These are phyloP conservation scores for Lentinula aciculospora DNA, from an alignment of 768 basidiomycete species.

Conservation along the genomic window DNA sequence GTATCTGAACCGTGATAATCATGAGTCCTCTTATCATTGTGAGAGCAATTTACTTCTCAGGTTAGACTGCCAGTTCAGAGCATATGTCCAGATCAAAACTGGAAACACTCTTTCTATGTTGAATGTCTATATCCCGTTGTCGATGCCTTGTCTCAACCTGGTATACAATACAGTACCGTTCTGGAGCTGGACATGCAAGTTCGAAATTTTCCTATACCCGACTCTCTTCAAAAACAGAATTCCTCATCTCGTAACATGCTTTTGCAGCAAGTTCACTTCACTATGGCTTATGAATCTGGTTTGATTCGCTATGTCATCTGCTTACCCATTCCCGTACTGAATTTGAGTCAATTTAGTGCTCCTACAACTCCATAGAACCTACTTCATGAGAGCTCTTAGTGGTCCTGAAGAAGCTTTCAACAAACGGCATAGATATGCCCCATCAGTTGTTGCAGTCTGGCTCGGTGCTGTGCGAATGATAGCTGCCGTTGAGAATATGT, in stretches of 20 bases:
- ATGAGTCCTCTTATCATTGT: conserved; percentile 38
- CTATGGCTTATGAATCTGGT: conserved; percentile 62
- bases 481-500: conserved; percentile 50
- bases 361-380: conserved; percentile 62
- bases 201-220: conserved; percentile 56
- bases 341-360: conserved; percentile 34
- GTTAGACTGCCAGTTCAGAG: conserved; percentile 9
- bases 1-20: conserved; percentile 35
- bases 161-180: conserved; percentile 42
- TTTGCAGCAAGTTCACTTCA: conserved; percentile 56
- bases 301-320: conserved; percentile 10
- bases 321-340: background rate
- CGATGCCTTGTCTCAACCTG: conserved; percentile 50
- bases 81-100: conserved; percentile 50
- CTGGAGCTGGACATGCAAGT: conserved; percentile 53
- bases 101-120: conserved; percentile 62
- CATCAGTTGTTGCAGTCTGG: conserved; percentile 66
- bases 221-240: conserved; percentile 37
- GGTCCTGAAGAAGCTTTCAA: conserved; percentile 55
- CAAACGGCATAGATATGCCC: conserved; percentile 57
- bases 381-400: conserved; percentile 59
- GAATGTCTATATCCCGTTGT: conserved; percentile 58
- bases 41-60: conserved; percentile 9
- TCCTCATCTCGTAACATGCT: conserved; percentile 38
- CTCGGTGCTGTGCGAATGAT: conserved; percentile 60